A percentile compares a stretch with the other conserved stretches of the same genome.
phyloP scores from a whole-genome alignment of 352 stramenopile genomes.

The Phytophthora nicotianae region DNA sequence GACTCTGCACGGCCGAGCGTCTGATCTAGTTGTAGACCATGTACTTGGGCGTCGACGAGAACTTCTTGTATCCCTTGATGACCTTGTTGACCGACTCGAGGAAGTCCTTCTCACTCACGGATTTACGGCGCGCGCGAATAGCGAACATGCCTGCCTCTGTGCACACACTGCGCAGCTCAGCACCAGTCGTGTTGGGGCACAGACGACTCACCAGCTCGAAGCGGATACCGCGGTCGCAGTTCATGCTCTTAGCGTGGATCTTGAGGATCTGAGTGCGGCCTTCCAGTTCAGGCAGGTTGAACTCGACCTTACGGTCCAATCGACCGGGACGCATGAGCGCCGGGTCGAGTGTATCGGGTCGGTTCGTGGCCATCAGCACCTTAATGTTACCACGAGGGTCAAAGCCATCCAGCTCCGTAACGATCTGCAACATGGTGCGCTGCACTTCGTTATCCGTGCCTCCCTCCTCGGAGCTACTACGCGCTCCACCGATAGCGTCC shows the following conservation, averaged over 20 bases:
- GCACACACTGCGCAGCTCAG: constrained; percentile 98
- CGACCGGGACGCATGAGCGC: constrained; percentile 73
- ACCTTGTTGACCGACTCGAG: constrained; percentile 99
- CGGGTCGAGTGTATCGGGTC: constrained; percentile 40
- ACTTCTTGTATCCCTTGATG: constrained; percentile 99
- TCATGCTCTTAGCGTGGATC: constrained; percentile 99
- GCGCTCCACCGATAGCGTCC: constrained; percentile 96
- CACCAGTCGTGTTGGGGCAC: constrained; percentile 98
- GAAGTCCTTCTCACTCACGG: constrained; percentile 99
- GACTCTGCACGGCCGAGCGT: constrained; percentile 10
- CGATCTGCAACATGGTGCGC: constrained; percentile 99
- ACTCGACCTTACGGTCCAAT: constrained; percentile 99
- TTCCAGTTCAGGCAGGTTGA: constrained; percentile 98
- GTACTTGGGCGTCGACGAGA: constrained; percentile 99
- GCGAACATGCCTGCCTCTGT: constrained; percentile 99
- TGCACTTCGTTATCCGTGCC: constrained; percentile 99
- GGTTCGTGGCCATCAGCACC: constrained; percentile 75
- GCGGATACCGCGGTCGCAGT: constrained; percentile 98
- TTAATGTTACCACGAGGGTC: constrained; percentile 99
- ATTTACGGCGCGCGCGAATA: constrained; percentile 98
- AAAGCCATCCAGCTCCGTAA: constrained; percentile 99
- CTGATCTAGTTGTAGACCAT: constrained; percentile 96
- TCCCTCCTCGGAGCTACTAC: constrained; percentile 90
- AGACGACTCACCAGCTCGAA: constrained; percentile 98
- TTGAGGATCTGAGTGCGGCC: constrained; percentile 98